Evolutionary conservation across 805 yeast species (phyloP).

Genomic region (Metschnikowia shivogae): DNA sequence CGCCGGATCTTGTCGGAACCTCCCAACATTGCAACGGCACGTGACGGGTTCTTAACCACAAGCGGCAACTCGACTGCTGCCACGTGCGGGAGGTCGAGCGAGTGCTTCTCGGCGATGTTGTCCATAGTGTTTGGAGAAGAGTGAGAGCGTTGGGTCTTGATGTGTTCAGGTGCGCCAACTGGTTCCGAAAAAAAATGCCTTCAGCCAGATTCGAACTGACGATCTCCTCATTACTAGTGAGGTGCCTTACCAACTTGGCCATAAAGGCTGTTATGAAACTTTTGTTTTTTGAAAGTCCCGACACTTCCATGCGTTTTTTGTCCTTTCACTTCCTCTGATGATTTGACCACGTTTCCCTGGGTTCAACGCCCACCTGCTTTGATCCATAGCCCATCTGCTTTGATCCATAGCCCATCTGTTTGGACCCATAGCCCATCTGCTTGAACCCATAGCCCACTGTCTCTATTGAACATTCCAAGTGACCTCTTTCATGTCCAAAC

Average conservation of each 20-base stretch:
- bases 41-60: constrained; percentile 54
- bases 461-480: too few species aligned
- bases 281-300: too few species aligned
- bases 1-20: constrained; percentile 45
- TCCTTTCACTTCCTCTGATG: too few species aligned
- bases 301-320: too few species aligned
- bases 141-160: not conserved
- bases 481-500: too few species aligned
- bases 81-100: constrained; percentile 70
- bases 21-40: constrained; percentile 68
- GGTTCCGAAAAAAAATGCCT: constrained; percentile 12
- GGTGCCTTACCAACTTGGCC: constrained; percentile 18
- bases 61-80: constrained; percentile 78
- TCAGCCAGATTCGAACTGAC: constrained; percentile 13
- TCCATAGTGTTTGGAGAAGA: constrained; percentile 7
- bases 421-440: too few species aligned
- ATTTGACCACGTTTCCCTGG: too few species aligned
- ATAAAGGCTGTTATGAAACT: constrained; percentile 12
- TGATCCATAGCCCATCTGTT: too few species aligned
- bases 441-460: too few species aligned
- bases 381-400: too few species aligned
- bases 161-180: too few species aligned
- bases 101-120: constrained; percentile 46
- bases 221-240: constrained; percentile 3
- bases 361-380: too few species aligned